phyloP scores from a whole-genome alignment of 2,329 filamentous ascomycete species.

The Penicillium sp. region DNA sequence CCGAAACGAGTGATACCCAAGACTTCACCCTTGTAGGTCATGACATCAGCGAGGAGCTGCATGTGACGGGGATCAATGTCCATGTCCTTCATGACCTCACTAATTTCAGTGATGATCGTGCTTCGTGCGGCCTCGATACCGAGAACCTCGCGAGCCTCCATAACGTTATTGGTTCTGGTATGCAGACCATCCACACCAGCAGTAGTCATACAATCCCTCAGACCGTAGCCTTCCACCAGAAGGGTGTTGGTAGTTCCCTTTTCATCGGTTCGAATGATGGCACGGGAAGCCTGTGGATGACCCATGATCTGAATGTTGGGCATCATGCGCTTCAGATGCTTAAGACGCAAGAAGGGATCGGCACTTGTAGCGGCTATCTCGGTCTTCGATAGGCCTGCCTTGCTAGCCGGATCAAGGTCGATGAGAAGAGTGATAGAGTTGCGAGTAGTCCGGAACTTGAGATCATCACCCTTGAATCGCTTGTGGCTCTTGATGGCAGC shows the following conservation, averaged over 20 bases:
- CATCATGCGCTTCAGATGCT: slow-evolving; percentile 79
- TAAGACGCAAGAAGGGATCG: slow-evolving; percentile 65
- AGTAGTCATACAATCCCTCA: slow-evolving; percentile 88
- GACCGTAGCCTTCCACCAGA: slow-evolving; percentile 89
- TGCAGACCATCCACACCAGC: slow-evolving; percentile 81
- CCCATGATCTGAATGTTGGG: slow-evolving; percentile 86
- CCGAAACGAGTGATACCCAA: slow-evolving; percentile 96
- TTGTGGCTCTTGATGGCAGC: slow-evolving; percentile 77
- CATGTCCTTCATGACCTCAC: slow-evolving; percentile 88
- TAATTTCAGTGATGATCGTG: slow-evolving; percentile 89
- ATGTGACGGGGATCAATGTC: slow-evolving; percentile 96
- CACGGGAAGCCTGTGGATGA: slow-evolving; percentile 81
- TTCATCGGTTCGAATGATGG: slow-evolving; percentile 83
- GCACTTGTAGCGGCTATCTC: slow-evolving; percentile 48
- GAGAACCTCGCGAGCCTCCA: slow-evolving; percentile 84
- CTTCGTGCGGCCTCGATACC: slow-evolving; percentile 92
- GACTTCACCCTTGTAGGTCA: slow-evolving; percentile 98
- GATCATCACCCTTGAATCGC: slow-evolving; percentile 70
- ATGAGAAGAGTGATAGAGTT: slow-evolving; percentile 74
- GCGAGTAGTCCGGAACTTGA: slow-evolving; percentile 58
- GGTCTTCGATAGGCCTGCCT: slow-evolving; percentile 44
- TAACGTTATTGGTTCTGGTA: slow-evolving; percentile 80
- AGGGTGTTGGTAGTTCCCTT: slow-evolving; percentile 71
- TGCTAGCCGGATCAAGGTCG: slow-evolving; percentile 47
- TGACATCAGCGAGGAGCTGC: slow-evolving; percentile 94